Conservation (phyloP, 257 asterid species). For the Petunia axillaris region DNA sequence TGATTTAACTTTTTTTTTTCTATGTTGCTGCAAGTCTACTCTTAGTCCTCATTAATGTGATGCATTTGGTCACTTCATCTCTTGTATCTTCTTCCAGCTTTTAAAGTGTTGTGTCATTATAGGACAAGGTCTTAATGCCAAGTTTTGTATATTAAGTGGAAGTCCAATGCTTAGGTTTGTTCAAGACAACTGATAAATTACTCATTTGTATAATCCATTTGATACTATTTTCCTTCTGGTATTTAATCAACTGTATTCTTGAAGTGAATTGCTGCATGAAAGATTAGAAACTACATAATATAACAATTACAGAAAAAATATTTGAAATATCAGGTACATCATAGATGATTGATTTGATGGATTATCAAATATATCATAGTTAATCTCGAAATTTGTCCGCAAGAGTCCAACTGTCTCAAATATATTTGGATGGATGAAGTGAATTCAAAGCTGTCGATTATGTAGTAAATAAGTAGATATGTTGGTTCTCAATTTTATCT, state of each 20-base stretch:
- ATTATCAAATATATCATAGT: neutral
- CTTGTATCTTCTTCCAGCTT: neutral
- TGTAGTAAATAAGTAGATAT: no score
- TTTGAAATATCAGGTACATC: neutral
- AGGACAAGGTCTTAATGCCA: neutral
- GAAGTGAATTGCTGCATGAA: conserved; percentile 12
- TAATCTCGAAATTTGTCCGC: neutral
- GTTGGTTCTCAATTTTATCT: conserved; percentile 9
- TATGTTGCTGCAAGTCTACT: neutral
- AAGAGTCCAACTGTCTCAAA: neutral
- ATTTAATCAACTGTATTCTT: neutral
- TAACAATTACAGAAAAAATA: neutral
- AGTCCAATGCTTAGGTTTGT: neutral
- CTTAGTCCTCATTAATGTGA: neutral
- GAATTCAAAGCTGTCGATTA: neutral
- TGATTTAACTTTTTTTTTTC: neutral
- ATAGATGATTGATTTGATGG: neutral
- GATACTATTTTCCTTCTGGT: neutral
- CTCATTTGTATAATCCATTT: neutral
- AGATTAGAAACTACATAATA: neutral
- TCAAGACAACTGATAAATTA: neutral
- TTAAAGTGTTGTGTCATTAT: neutral
- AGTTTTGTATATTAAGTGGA: neutral
- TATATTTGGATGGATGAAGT: neutral
- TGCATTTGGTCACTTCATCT: neutral